These are phyloP conservation scores for Cutaneotrichosporon spelunceum DNA, from an alignment of 1,284 basidiomycete species.

Conservation along the genomic window DNA sequence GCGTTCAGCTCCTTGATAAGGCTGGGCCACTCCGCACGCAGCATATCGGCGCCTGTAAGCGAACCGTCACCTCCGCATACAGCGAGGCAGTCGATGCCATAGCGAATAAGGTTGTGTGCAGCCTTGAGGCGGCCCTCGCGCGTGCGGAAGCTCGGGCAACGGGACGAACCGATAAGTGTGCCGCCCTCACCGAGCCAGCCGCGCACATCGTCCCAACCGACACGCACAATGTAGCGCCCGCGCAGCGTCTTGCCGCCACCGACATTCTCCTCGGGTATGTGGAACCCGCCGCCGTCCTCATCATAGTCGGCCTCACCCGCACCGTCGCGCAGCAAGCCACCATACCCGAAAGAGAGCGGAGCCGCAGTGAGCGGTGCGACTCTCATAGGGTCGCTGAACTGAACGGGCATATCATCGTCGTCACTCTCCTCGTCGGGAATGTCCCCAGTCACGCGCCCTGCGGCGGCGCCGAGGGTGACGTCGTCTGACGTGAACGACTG, in stretches of 20 bases:
- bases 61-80: slow-evolving; percentile 97
- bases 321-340: slow-evolving; percentile 81
- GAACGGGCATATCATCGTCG: slow-evolving; percentile 23
- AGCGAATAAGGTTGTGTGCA: slow-evolving; percentile 85
- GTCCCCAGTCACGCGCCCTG: background rate
- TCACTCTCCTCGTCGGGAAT: slow-evolving; percentile 11
- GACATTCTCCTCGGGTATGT: slow-evolving; percentile 50
- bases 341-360: slow-evolving; percentile 80
- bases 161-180: slow-evolving; percentile 92
- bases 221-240: slow-evolving; percentile 89
- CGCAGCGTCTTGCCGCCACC: slow-evolving; percentile 62
- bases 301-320: slow-evolving; percentile 66
- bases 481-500: slow-evolving; percentile 10
- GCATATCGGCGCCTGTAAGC: slow-evolving; percentile 90
- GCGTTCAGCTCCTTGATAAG: slow-evolving; percentile 68
- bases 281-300: slow-evolving; percentile 36
- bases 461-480: slow-evolving; percentile 26
- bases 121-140: slow-evolving; percentile 80
- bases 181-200: slow-evolving; percentile 96
- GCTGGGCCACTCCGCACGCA: slow-evolving; percentile 88
- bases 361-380: slow-evolving; percentile 40
- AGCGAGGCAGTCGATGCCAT: slow-evolving; percentile 93
- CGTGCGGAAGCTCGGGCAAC: slow-evolving; percentile 73
- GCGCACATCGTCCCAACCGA: slow-evolving; percentile 97
- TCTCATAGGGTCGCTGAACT: slow-evolving; percentile 32